Evolutionary conservation across 805 yeast genomes (phyloP).

Genomic region (Spencermartinsiella europaea): DNA sequence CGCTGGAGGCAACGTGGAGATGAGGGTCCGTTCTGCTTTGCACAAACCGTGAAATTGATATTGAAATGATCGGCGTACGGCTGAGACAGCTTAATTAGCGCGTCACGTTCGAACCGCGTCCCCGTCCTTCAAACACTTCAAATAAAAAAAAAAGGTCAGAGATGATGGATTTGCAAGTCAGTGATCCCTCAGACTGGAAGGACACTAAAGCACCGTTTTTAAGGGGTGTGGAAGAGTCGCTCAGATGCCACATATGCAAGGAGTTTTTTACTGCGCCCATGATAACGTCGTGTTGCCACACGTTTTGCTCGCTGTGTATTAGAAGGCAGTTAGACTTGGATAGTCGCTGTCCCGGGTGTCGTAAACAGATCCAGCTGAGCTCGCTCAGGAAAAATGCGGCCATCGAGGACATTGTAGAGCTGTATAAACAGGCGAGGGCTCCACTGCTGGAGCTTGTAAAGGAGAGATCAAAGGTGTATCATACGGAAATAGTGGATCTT

Average conservation of each 20-base stretch:
- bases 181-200: conserved; percentile 74
- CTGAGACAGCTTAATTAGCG: background rate
- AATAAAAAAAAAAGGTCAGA: background rate
- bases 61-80: background rate
- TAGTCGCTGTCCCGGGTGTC: conserved; percentile 73
- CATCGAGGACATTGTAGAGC: conserved; percentile 62
- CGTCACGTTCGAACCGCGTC: background rate
- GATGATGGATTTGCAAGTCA: conserved; percentile 24
- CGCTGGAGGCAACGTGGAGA: too few species aligned
- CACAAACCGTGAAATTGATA: too few species aligned
- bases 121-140: background rate
- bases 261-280: conserved; percentile 78
- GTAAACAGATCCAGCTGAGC: conserved; percentile 63
- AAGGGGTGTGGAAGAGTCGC: conserved; percentile 57
- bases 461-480: conserved; percentile 1
- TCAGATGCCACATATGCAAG: conserved; percentile 85
- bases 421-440: conserved; percentile 19
- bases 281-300: conserved; percentile 78
- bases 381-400: conserved; percentile 59
- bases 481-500: background rate
- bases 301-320: conserved; percentile 84
- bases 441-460: conserved; percentile 11
- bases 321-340: conserved; percentile 59
- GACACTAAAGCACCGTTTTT: conserved; percentile 50
- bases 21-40: too few species aligned